phyloP scores from a whole-genome alignment of 2,329 filamentous ascomycete genomes.

The Dactylellina parvicollis region DNA sequence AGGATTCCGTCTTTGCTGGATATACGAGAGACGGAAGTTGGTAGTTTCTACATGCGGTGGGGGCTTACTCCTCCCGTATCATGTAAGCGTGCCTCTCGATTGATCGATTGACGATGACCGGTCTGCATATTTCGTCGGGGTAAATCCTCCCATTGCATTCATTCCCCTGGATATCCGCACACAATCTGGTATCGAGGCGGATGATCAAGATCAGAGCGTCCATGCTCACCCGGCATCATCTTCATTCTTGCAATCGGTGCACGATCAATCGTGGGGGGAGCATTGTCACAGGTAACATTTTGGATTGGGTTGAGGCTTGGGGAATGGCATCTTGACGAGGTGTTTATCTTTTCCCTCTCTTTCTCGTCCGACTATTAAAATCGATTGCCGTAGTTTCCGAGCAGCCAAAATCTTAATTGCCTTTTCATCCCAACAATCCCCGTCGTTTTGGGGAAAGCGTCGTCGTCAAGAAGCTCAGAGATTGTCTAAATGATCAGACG shows the following conservation, averaged over 20 bases:
- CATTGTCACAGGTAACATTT: neutral
- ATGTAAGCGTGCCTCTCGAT: conserved; percentile 16
- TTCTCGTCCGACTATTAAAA: conserved; percentile 30
- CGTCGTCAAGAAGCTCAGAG: conserved; percentile 22
- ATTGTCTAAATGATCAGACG: conserved; percentile 46
- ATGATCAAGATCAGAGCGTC: conserved; percentile 43
- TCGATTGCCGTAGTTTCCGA: conserved; percentile 50
- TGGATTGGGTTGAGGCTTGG: neutral
- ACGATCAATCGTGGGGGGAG: neutral
- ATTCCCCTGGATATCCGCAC: conserved; percentile 18
- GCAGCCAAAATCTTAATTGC: conserved; percentile 48
- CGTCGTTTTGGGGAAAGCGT: conserved; percentile 43
- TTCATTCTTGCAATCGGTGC: conserved; percentile 1
- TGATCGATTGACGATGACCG: conserved; percentile 14
- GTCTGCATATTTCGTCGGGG: conserved; percentile 7
- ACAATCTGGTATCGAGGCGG: conserved; percentile 33
- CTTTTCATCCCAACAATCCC: conserved; percentile 50
- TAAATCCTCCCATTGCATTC: conserved; percentile 36
- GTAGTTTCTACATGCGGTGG: conserved; percentile 28
- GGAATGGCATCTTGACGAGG: conserved; percentile 1
- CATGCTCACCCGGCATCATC: conserved; percentile 16
- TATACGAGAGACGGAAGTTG: neutral
- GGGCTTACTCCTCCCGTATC: conserved; percentile 34
- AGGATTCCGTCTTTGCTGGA: conserved; percentile 30
- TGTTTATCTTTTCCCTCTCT: conserved; percentile 4